phyloP scores from a whole-genome alignment of 345 rosid genomes.

The Microthlaspi erraticum region DNA sequence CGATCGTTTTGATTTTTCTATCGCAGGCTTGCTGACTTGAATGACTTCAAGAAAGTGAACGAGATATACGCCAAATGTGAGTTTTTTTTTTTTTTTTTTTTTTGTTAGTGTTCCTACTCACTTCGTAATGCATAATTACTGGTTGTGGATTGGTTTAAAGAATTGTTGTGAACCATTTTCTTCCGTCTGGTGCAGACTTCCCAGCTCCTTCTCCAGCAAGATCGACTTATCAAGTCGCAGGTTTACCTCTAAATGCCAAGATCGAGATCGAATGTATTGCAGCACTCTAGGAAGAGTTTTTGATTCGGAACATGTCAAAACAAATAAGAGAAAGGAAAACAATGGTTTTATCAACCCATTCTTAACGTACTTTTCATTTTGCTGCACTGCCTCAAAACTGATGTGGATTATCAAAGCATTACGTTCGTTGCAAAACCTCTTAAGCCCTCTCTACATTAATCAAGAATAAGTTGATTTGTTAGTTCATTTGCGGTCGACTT shows the following conservation, averaged over 20 bases:
- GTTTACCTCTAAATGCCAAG: constrained; percentile 83
- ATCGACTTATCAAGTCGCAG: constrained; percentile 93
- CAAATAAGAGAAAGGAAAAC: constrained; percentile 24
- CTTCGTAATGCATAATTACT: neutral
- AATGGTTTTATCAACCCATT: constrained; percentile 28
- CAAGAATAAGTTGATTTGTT: constrained; percentile 24
- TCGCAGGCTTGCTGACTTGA: constrained; percentile 89
- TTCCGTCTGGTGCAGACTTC: constrained; percentile 65
- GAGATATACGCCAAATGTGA: constrained; percentile 95
- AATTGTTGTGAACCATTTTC: neutral
- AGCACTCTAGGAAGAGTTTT: constrained; percentile 47
- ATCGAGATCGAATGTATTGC: constrained; percentile 97
- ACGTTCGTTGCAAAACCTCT: constrained; percentile 32
- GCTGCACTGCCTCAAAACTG: neutral
- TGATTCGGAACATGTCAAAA: constrained; percentile 20
- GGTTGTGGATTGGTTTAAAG: neutral
- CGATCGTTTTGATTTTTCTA: neutral
- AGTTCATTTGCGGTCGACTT: neutral
- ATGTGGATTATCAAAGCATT: constrained; percentile 34
- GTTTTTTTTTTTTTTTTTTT: too few relatives aligned
- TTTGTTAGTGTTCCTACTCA: neutral
- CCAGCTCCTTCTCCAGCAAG: constrained; percentile 85
- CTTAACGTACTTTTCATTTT: constrained; percentile 1
- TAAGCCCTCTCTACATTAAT: too few relatives aligned
- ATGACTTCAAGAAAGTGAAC: constrained; percentile 92